A percentile compares a stretch with the other conserved stretches of the same genome.
phyloP scores from a whole-genome alignment of 345 rosid genomes.

The Streptanthus diversifolius region DNA sequence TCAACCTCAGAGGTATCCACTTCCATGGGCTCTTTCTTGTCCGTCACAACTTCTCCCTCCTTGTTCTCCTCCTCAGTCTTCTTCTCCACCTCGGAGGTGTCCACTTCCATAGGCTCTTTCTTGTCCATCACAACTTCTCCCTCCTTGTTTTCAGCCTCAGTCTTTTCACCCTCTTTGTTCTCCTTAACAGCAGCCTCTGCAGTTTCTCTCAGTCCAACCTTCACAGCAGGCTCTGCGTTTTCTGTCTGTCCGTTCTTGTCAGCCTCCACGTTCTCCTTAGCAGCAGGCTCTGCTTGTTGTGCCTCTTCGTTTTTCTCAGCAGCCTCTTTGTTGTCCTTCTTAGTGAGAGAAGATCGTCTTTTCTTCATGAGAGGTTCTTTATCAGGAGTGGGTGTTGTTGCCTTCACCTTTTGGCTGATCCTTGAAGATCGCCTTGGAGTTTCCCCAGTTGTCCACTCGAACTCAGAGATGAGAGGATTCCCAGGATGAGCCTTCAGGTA shows the following conservation, averaged over 20 bases:
- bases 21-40: conserved; percentile 12
- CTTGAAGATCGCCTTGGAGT: conserved; percentile 86
- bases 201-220: background rate
- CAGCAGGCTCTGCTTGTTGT: background rate
- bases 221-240: background rate
- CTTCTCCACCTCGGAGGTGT: background rate
- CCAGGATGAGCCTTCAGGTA: conserved; percentile 78
- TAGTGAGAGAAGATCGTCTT: conserved; percentile 44
- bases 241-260: background rate
- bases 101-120: conserved; percentile 18
- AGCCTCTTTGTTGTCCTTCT: conserved; percentile 31
- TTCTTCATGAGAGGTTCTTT: conserved; percentile 64
- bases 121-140: background rate
- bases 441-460: conserved; percentile 92
- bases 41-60: conserved; percentile 8
- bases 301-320: conserved; percentile 11
- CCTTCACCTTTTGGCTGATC: conserved; percentile 72
- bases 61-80: conserved; percentile 8
- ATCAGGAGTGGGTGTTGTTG: conserved; percentile 56
- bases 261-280: conserved; percentile 23
- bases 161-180: background rate
- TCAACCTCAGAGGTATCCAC: conserved; percentile 13
- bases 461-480: conserved; percentile 57
- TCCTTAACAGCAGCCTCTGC: conserved; percentile 4
- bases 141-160: background rate